Conservation (phyloP, 2,329 filamentous ascomycete species). For the Teratosphaeriaceae sp. region DNA sequence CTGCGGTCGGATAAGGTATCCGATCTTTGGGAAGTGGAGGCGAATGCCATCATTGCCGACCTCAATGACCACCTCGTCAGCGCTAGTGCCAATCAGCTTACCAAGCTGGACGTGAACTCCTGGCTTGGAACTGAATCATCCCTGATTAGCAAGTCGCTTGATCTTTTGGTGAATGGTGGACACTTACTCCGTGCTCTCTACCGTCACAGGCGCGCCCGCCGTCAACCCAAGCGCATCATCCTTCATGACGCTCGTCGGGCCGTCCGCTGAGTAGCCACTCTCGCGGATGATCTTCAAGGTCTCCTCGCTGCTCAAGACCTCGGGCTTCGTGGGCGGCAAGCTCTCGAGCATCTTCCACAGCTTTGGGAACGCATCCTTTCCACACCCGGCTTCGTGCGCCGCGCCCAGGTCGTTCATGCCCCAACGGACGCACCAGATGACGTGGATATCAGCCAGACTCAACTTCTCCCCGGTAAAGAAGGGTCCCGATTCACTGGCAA, state of each 20-base stretch:
- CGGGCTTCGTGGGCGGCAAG: constrained; percentile 15
- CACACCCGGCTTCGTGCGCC: constrained; percentile 16
- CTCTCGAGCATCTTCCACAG: constrained; percentile 20
- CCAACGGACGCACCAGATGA: constrained; percentile 21
- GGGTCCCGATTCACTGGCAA: constrained; percentile 12
- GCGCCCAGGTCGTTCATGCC: constrained; percentile 17
- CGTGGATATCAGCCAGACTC: constrained; percentile 22
- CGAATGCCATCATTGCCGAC: constrained; percentile 22
- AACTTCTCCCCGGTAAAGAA: constrained; percentile 19
- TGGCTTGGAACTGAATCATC: constrained; percentile 15
- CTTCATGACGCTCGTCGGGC: constrained; percentile 10
- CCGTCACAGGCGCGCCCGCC: constrained; percentile 16
- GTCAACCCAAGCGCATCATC: constrained; percentile 17
- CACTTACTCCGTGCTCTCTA: constrained; percentile 25
- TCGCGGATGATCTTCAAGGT: constrained; percentile 18
- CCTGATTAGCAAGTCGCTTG: background rate
- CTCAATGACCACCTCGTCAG: constrained; percentile 23
- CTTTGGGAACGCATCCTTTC: constrained; percentile 20
- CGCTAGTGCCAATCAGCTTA: constrained; percentile 20
- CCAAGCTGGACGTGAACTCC: constrained; percentile 24
- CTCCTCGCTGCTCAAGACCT: constrained; percentile 20
- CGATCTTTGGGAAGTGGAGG: constrained; percentile 35
- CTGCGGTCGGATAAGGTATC: constrained; percentile 26
- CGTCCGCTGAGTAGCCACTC: constrained; percentile 13
- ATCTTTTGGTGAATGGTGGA: background rate